These are phyloP conservation scores for Chaetoceros tenuissimus DNA, from an alignment of 108 stramenopile genomes.

Conservation along the genomic window DNA sequence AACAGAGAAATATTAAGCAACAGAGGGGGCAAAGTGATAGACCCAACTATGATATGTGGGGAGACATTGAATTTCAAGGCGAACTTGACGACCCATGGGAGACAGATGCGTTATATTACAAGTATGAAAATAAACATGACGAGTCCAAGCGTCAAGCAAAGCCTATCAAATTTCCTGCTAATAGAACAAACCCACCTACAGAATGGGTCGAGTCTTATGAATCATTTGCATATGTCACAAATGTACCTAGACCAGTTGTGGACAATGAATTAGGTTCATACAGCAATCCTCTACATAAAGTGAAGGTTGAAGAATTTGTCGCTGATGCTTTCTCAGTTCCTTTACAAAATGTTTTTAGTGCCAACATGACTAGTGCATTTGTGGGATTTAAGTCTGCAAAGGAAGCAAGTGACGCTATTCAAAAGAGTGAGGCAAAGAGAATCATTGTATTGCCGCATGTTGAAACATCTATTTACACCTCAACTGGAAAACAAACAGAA, in stretches of 20 bases:
- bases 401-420: slow-evolving; percentile 17
- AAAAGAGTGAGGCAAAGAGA: background rate
- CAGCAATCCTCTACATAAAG: slow-evolving; percentile 49
- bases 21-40: slow-evolving; percentile 55
- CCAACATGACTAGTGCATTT: slow-evolving; percentile 62
- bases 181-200: slow-evolving; percentile 33
- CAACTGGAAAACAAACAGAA: slow-evolving; percentile 20
- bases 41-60: slow-evolving; percentile 38
- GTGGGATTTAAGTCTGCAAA: slow-evolving; percentile 50
- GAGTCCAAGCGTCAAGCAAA: slow-evolving; percentile 60
- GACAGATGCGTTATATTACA: slow-evolving; percentile 16
- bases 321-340: slow-evolving; percentile 45
- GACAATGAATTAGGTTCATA: slow-evolving; percentile 33
- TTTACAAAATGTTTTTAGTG: slow-evolving; percentile 48
- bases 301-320: slow-evolving; percentile 48
- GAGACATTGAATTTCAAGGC: background rate
- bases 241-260: slow-evolving; percentile 48
- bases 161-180: slow-evolving; percentile 37
- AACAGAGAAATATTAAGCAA: slow-evolving; percentile 24
- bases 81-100: background rate
- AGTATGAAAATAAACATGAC: slow-evolving; percentile 31
- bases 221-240: slow-evolving; percentile 63
- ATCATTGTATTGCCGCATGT: background rate
- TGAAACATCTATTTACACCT: slow-evolving; percentile 13
- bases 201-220: slow-evolving; percentile 54